Percentiles rank a stretch among this genome's conserved stretches.
phyloP scores from a whole-genome alignment of 2,329 filamentous ascomycete genomes.

The Aspergillus brunneoviolaceus region DNA sequence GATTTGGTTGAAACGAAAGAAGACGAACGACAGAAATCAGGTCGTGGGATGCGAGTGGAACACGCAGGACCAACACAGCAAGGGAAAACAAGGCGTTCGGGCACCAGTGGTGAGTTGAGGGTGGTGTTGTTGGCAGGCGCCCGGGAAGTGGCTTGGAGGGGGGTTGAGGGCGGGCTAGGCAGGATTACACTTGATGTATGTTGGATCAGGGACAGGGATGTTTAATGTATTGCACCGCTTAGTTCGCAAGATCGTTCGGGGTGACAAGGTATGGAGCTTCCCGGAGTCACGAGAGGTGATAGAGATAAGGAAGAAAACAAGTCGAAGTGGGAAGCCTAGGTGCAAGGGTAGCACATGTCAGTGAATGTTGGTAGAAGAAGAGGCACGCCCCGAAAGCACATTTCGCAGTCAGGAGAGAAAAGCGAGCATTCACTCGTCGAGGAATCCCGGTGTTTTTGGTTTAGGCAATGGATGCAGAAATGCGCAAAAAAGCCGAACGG shows the following conservation, averaged over 20 bases:
- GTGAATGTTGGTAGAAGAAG: background rate
- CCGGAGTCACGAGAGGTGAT: conserved; percentile 13
- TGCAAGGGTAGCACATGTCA: background rate
- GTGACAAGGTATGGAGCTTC: conserved; percentile 13
- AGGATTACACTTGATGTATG: conserved; percentile 24
- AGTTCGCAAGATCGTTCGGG: conserved; percentile 21
- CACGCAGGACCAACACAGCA: conserved; percentile 26
- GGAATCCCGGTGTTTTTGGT: conserved; percentile 1
- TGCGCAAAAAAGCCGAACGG: conserved; percentile 11
- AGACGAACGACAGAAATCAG: conserved; percentile 3
- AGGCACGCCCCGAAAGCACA: conserved; percentile 14
- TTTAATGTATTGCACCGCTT: conserved; percentile 26
- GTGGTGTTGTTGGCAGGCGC: conserved; percentile 30
- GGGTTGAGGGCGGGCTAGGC: conserved; percentile 12
- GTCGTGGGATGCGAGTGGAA: conserved; percentile 11
- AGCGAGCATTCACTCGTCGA: background rate
- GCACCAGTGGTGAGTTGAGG: conserved; percentile 32
- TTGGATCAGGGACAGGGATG: conserved; percentile 37
- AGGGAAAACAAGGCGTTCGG: conserved; percentile 37
- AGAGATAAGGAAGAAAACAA: conserved; percentile 7
- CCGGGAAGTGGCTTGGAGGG: conserved; percentile 30
- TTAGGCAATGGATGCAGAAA: conserved; percentile 7
- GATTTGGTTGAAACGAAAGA: conserved; percentile 15
- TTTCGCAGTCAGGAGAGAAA: background rate
- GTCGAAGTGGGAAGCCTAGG: conserved; percentile 10